Conservation (phyloP, 2,329 filamentous ascomycete species). For the Aureobasidium sp. region DNA sequence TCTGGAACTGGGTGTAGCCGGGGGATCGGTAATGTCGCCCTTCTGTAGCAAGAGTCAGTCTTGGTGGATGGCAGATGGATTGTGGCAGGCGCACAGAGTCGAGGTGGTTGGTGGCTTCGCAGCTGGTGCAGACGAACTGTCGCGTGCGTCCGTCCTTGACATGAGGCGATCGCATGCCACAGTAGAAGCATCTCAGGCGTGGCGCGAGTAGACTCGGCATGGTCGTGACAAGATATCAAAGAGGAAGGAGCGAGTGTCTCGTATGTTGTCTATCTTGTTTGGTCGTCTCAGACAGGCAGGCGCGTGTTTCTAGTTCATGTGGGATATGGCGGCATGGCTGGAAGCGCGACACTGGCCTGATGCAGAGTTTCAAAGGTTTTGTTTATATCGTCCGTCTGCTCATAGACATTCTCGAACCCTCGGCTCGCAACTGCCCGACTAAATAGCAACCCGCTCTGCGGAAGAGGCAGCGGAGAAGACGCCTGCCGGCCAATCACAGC, state of each 20-base stretch:
- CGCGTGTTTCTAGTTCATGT: background rate
- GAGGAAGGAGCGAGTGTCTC: background rate
- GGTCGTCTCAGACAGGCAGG: background rate
- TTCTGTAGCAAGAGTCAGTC: constrained; percentile 45
- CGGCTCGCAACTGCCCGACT: background rate
- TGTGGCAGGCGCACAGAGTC: constrained; percentile 59
- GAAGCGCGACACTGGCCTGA: background rate
- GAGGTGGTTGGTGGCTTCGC: constrained; percentile 82
- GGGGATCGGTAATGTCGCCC: constrained; percentile 85
- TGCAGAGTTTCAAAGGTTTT: background rate
- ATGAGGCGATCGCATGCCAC: constrained; percentile 59
- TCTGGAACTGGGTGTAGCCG: constrained; percentile 49
- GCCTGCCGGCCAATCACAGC: background rate
- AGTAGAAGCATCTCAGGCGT: constrained; percentile 65
- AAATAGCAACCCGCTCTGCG: background rate
- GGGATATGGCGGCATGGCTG: background rate
- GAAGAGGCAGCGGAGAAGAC: background rate
- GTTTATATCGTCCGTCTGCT: background rate
- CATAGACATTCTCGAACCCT: constrained; percentile 3
- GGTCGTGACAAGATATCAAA: background rate
- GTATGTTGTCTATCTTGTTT: background rate
- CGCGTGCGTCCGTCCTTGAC: constrained; percentile 51
- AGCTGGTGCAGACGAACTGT: constrained; percentile 67
- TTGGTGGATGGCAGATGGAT: constrained; percentile 3
- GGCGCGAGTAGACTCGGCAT: constrained; percentile 17